Evolutionary conservation across 1,139 yeast genomes (phyloP).

Genomic region (Geotrichum restrictum): DNA sequence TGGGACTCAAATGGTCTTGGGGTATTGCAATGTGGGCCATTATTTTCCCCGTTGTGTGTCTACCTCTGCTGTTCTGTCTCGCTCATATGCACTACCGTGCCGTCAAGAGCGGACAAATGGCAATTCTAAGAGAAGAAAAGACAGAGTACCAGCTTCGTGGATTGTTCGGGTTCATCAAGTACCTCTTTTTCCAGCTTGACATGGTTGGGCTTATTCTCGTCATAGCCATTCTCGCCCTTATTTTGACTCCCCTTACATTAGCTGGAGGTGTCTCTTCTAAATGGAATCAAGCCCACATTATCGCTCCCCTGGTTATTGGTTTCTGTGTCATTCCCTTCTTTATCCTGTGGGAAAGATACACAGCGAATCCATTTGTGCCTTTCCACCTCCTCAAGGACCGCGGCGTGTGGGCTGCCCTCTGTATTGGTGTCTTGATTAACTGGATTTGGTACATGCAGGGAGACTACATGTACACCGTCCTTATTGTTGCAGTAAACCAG

Average conservation of each 20-base stretch:
- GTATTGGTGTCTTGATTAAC: constrained; percentile 52
- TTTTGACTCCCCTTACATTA: constrained; percentile 48
- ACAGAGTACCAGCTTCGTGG: constrained; percentile 35
- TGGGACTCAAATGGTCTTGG: constrained; percentile 56
- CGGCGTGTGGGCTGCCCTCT: constrained; percentile 62
- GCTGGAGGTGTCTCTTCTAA: constrained; percentile 55
- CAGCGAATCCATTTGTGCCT: constrained; percentile 59
- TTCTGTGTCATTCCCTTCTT: constrained; percentile 53
- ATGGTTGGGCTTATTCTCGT: constrained; percentile 51
- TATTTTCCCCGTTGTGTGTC: constrained; percentile 59
- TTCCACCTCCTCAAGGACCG: constrained; percentile 55
- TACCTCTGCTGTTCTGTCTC: constrained; percentile 55
- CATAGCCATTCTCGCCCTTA: constrained; percentile 51
- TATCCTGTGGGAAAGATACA: constrained; percentile 52
- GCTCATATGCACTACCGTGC: constrained; percentile 56
- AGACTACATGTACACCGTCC: constrained; percentile 61
- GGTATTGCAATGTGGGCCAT: constrained; percentile 80
- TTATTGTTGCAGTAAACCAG: constrained; percentile 59
- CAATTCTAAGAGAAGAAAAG: constrained; percentile 32
- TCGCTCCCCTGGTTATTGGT: constrained; percentile 66
- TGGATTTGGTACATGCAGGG: constrained; percentile 66
- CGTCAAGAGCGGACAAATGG: constrained; percentile 48
- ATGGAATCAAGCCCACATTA: constrained; percentile 56
- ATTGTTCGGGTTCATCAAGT: constrained; percentile 31
- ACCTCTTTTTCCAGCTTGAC: constrained; percentile 50